Conservation (phyloP, 2,329 filamentous ascomycete species). For the Curvularia hawaiiensis region DNA sequence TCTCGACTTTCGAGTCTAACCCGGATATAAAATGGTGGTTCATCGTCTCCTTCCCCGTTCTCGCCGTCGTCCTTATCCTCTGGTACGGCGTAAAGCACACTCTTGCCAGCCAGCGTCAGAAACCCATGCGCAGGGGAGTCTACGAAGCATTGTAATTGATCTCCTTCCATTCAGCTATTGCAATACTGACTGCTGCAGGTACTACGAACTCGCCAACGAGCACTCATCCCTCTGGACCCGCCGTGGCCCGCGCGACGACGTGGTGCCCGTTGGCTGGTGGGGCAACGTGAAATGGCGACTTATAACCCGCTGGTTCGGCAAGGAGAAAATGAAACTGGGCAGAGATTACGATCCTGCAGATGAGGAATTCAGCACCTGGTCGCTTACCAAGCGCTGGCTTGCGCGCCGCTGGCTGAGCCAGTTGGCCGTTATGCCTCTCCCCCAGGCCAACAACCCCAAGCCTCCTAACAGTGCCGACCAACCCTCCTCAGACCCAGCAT, state of each 20-base stretch:
- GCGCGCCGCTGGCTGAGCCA: constrained; percentile 49
- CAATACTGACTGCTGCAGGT: constrained; percentile 23
- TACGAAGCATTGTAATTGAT: constrained; percentile 52
- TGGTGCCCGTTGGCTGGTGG: constrained; percentile 49
- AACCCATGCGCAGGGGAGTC: constrained; percentile 54
- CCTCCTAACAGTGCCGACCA: background rate
- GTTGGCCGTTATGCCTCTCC: constrained; percentile 34
- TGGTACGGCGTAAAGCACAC: constrained; percentile 57
- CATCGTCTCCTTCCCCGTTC: constrained; percentile 53
- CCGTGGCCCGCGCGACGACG: constrained; percentile 50
- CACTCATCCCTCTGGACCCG: constrained; percentile 57
- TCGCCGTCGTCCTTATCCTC: constrained; percentile 51
- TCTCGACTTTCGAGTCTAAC: constrained; percentile 49
- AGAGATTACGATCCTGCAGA: constrained; percentile 38
- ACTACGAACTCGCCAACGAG: constrained; percentile 52
- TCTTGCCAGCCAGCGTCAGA: constrained; percentile 50
- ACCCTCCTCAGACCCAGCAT: background rate
- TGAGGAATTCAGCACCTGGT: constrained; percentile 49
- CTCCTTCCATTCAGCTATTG: too few species aligned
- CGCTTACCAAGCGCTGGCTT: constrained; percentile 47
- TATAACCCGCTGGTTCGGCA: constrained; percentile 53
- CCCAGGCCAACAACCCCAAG: background rate
- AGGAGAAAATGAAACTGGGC: constrained; percentile 48
- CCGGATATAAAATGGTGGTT: constrained; percentile 49
- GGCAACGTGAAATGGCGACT: constrained; percentile 55